Base-by-base conservation (phyloP, 306 rosid species). In the Trifolium subterraneum region DNA sequence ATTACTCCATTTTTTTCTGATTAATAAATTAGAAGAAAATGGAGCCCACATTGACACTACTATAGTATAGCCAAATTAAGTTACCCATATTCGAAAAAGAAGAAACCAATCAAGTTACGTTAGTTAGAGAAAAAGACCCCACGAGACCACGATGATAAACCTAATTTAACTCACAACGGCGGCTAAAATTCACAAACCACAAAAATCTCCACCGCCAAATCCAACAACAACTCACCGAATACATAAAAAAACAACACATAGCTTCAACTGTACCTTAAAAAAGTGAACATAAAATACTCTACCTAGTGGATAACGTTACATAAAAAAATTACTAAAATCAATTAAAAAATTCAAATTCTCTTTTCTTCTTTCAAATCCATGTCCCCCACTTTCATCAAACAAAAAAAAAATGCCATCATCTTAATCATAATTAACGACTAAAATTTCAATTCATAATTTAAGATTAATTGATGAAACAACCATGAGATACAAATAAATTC, bases 401-500 rank as follows among this genome's bases (percentile, higher is more conserved):
- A n/a, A n/a, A n/a, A n/a, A n/a, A n/a, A n/a, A n/a, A n/a, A n/a
- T n/a, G n/a, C n/a, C n/a, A n/a, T n/a, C n/a, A n/a, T n/a, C n/a
- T n/a, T n/a, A n/a, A n/a, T n/a, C 10, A 7, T 70, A 70, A 51
- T 51, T 52, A 54, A 55, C n/a, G 7, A 55, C 31, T 55, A 56
- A 23, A 56, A 2, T 56, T 11, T 56, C 63, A 23, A 13, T 59
- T 58, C 13, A 33, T 18, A n/a, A 47, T 14, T 79, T 15, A 12
- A 60, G 36, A 51, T 16, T 44, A 62, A 64, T 65, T 31, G 71
- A 64, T 69, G 66, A 70, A 81, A 83, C 86, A 88, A 76, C 86
- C 15, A n/a, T 0, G 82, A 87, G 86, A 73, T 38, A 69, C 72
- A 13, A 61, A 31, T 31, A 35, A 71, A 77, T 74, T 79, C 83